Base-by-base conservation (phyloP, 129 eudicot species). In the Flaveria brownii region DNA sequence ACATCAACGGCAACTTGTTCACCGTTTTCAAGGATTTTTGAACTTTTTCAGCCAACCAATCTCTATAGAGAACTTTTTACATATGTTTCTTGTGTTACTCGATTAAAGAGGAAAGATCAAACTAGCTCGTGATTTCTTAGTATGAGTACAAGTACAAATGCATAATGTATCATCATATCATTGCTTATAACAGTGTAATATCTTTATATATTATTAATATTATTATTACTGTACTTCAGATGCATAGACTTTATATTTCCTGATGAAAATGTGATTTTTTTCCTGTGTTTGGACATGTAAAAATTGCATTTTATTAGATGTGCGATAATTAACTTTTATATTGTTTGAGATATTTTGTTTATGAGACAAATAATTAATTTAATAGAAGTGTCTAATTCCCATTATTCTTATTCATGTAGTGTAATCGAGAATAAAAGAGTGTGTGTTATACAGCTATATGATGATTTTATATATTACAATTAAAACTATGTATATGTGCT, bases 1-100 rank as follows among this genome's bases (percentile, higher is more conserved):
- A 88, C 85, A 68, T 88, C 70, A 82, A 83, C 33, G 85, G 93
- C 72, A 90, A 87, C 82, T 65, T 94, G 14, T 94, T 94, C 80
- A 81, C 89, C 43, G 88, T 91, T 73, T 94, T 94, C 80, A 66
- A 76, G 57, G 83, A 77, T 39, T 51, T 87, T 52, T 86, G 77
- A 84, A 70, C 26, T 9, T 30, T 46, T 14, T 47, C 36, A 2
- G 45, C 52, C 67, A 65, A 22, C 70, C 73, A 36, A 10, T 72
- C 17, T 68, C 39, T 62, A 75, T 50, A 70, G 85, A 60, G 68
- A 81, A 71, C 18, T 26, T 68, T 13, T 59, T 71, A 23, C 28
- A 49, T 30, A 71, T 46, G 7, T 30, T 78, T 78, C 41, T 47
- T 65, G 62, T 72, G 50, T 73, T 77, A 55, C 15, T 50, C 20